Base-by-base conservation (phyloP, 108 stramenopile species). In the Craspedostauros australis region DNA sequence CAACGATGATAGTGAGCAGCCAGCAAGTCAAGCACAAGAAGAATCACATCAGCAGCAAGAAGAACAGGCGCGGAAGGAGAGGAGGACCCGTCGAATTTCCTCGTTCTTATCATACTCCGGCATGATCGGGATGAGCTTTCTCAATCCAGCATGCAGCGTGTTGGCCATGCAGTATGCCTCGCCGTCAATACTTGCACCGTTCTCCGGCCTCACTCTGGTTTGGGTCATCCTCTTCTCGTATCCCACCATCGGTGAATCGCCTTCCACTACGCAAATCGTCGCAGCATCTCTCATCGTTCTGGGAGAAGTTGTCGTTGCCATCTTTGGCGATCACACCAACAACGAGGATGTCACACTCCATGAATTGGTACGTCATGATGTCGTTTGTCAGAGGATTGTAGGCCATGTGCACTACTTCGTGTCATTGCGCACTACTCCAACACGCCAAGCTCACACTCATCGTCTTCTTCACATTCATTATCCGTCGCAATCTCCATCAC, bases 321-420 rank as follows among this genome's bases (percentile, higher is more conserved):
- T 75, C 11, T 91, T 85, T 70, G 90, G 90, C 15, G 90, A 91
- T 73, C 90, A 91, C 45, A 87, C 73, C 5, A 91, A 85, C 50
- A 75, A 67, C 41, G 71, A 75, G 38, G 64, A 48, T 28, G 42
- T 76, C 11, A 62, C 63, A 1, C 42, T 80, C 12, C 60, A 82
- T n/a, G 83, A 80, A 33, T 80, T 91, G 57, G 74, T 78, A 60
- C 53, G 71, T 60, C 4, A 18, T 31, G 6, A 31, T 46, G 12
- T 22, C 23, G 15, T 16, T 30, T n/a, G n/a, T n/a, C n/a, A n/a
- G n/a, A n/a, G n/a, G n/a, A 37, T 36, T n/a, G n/a, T n/a, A n/a
- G n/a, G n/a, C n/a, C n/a, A n/a, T n/a, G n/a, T n/a, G n/a, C n/a
- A n/a, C n/a, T n/a, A n/a, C n/a, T n/a, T n/a, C n/a, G n/a, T n/a